Base-by-base conservation (phyloP, 306 rosid species). In the Vigna hirtella region DNA sequence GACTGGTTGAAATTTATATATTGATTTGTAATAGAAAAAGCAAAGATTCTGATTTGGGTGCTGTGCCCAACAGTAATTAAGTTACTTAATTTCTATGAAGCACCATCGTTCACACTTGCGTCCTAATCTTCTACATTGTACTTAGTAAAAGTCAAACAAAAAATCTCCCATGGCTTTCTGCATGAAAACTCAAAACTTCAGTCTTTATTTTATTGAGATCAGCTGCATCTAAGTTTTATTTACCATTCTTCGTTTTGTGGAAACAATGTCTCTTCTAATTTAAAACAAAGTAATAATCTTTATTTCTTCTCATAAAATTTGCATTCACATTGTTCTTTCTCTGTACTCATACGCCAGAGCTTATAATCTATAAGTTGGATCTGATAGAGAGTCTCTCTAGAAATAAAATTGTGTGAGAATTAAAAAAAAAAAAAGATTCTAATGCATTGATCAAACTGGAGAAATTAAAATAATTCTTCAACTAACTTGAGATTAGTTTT, bases 51-150 rank as follows among this genome's bases (percentile, higher is more conserved):
- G 24, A 63, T 59, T 59, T 59, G 17, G 66, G 42, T 3, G 66
- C 17, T 28, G 66, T 38, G 10, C 42, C 66, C 66, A 57, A 57
- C 11, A 57, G 32, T 16, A 24, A 22, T 28, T 24, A 57, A 10
- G 16, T 56, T 20, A 10, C 32, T 56, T 56, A 22, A 49, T 22
- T 22, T 6, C 17, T 17, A 12, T 8, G 66, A 77, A 83, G 40
- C 56, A 77, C 4, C 43, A 17, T 7, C 28, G 74, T 77, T 82
- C 82, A 82, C 82, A 72, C 76, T 70, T 51, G 68, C 16, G 10
- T 56, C 51, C n/a, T 74, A 16, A 42, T 55, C 40, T 28, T 28
- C 4, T 13, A 58, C 9, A 32, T 20, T n/a, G 36, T 48, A 7
- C 58, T n/a, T 53, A 14, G 26, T 55, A 20, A 20, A 45, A 71